Percentiles rank a stretch among this genome's conserved stretches.
These are phyloP conservation scores for Pseudogymnoascus sp. DNA, from an alignment of 2,329 filamentous ascomycete species.

Conservation along the genomic window DNA sequence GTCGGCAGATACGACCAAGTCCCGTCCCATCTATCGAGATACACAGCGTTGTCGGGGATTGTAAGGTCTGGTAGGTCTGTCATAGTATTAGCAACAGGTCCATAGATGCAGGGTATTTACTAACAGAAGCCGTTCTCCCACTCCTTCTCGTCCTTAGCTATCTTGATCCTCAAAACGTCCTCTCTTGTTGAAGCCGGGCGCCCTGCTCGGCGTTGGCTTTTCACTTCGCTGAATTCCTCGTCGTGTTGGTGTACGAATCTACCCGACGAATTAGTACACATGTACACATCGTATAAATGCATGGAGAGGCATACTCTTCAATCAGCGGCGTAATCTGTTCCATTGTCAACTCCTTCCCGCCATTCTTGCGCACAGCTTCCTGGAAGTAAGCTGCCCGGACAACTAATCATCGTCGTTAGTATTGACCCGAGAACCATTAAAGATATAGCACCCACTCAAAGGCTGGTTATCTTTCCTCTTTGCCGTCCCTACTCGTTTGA, in stretches of 20 bases:
- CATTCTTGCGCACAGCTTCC: constrained; percentile 48
- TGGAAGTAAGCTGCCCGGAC: constrained; percentile 65
- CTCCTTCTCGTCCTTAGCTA: constrained; percentile 66
- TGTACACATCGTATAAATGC: constrained; percentile 11
- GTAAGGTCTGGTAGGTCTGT: constrained; percentile 67
- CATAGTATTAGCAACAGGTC: constrained; percentile 7
- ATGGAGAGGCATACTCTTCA: constrained; percentile 41
- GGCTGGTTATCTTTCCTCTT: constrained; percentile 67
- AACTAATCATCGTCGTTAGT: constrained; percentile 38
- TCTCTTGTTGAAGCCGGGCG: constrained; percentile 71
- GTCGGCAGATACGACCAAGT: constrained; percentile 73
- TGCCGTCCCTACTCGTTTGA: constrained; percentile 62
- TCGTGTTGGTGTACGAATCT: constrained; percentile 62
- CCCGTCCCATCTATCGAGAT: constrained; percentile 68
- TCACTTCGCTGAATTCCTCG: constrained; percentile 57
- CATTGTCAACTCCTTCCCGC: constrained; percentile 41
- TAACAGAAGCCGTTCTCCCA: constrained; percentile 73
- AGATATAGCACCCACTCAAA: constrained; percentile 47
- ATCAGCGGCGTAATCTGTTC: constrained; percentile 54
- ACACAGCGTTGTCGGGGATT: constrained; percentile 53
- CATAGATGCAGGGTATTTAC: constrained; percentile 24
- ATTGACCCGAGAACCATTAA: background rate
- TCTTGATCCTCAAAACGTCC: constrained; percentile 65
- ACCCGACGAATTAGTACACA: constrained; percentile 23
- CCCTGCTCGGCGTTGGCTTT: constrained; percentile 65